Conservation (phyloP, 371 early-diverging fungal species). For the Amoeboaphelidium protococcarum region DNA sequence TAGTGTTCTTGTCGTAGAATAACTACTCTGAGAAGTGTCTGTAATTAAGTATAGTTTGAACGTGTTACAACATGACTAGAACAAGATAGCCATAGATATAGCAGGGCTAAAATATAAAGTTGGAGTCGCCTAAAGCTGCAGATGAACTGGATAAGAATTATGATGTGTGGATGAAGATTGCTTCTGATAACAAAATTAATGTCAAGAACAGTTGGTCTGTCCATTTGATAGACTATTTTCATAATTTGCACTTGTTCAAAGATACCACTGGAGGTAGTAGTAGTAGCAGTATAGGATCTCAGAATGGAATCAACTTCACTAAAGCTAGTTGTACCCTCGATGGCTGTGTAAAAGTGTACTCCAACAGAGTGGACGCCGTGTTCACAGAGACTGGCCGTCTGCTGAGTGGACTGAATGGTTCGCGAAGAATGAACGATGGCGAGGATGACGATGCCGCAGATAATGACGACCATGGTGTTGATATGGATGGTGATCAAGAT, state of each 20-base stretch:
- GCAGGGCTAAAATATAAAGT: no score
- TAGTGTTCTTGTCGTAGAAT: no score
- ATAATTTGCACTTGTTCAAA: conserved; percentile 71
- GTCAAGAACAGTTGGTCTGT: conserved; percentile 91
- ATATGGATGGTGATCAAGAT: not conserved
- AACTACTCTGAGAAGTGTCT: no score
- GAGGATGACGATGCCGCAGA: not conserved
- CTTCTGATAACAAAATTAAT: conserved; percentile 63
- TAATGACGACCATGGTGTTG: not conserved
- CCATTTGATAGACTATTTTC: conserved; percentile 93
- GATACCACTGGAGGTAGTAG: conserved; percentile 82
- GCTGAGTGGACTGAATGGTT: conserved; percentile 46
- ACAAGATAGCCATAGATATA: no score
- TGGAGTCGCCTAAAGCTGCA: no score
- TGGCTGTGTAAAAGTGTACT: conserved; percentile 96
- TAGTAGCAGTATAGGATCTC: no score
- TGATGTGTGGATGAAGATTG: not conserved
- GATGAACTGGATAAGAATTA: no score
- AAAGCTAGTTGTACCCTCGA: conserved; percentile 97
- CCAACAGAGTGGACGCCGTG: conserved; percentile 94
- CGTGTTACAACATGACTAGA: no score
- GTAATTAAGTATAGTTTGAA: no score
- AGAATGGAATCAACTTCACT: conserved; percentile 99
- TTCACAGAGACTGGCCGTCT: conserved; percentile 83
- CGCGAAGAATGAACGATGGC: not conserved